Evolutionary conservation across 805 yeast genomes (phyloP).

Genomic region (Tetrapisispora iriomotensis): DNA sequence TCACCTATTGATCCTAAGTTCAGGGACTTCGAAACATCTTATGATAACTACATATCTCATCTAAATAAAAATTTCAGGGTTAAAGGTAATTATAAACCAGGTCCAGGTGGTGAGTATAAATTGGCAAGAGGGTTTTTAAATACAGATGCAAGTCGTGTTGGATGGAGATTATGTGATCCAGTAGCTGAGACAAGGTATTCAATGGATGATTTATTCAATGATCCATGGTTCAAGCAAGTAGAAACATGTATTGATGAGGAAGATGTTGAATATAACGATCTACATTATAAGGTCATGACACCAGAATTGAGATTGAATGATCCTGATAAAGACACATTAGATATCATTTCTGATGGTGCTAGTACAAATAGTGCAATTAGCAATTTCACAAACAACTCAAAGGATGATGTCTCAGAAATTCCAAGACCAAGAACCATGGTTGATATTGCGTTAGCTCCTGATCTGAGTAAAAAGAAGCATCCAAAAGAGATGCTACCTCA

Average conservation of each 20-base stretch:
- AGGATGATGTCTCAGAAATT: not conserved
- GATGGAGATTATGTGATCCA: constrained; percentile 70
- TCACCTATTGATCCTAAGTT: constrained; percentile 38
- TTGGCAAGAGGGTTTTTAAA: constrained; percentile 54
- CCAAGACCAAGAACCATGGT: constrained; percentile 18
- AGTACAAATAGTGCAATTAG: not conserved
- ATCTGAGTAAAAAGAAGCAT: not conserved
- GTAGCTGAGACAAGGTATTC: constrained; percentile 43
- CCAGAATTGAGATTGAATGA: constrained; percentile 1
- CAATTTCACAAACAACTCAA: not conserved
- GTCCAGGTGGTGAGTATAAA: constrained; percentile 66
- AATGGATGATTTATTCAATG: constrained; percentile 43
- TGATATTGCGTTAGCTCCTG: constrained; percentile 17
- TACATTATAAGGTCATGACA: not conserved
- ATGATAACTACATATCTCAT: constrained; percentile 30
- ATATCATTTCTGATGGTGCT: not conserved
- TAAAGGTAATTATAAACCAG: constrained; percentile 35
- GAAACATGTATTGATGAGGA: constrained; percentile 41
- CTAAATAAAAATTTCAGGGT: constrained; percentile 42
- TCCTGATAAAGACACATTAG: not conserved
- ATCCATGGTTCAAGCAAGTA: constrained; percentile 52
- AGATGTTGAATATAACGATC: constrained; percentile 4
- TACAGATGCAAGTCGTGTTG: constrained; percentile 53
- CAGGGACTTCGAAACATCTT: constrained; percentile 46
- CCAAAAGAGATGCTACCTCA: constrained; percentile 2